Evolutionary conservation across 306 rosid genomes (phyloP).

Genomic region (Ziziphus jujuba): DNA sequence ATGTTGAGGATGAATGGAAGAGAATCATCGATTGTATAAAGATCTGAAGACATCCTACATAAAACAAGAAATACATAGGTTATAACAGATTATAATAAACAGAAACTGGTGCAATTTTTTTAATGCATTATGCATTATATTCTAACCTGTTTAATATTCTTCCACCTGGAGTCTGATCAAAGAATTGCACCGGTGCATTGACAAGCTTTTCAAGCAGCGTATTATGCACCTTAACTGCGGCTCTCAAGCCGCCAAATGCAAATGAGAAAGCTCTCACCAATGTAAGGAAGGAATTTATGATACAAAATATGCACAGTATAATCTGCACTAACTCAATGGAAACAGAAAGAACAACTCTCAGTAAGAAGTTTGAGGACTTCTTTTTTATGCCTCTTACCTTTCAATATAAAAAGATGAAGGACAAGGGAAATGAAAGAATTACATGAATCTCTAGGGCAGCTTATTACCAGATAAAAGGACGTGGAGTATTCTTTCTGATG

Average conservation of each 20-base stretch:
- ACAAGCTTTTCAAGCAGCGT: conserved; percentile 62
- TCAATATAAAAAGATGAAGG: neutral
- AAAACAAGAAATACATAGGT: conserved; percentile 21
- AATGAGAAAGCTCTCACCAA: conserved; percentile 94
- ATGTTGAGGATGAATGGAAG: conserved; percentile 95
- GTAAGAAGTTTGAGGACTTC: neutral
- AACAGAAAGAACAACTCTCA: conserved; percentile 11
- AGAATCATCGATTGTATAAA: conserved; percentile 91
- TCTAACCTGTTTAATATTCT: conserved; percentile 87
- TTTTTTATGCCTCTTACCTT: neutral
- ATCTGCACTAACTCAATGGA: conserved; percentile 49
- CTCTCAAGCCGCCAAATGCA: conserved; percentile 91
- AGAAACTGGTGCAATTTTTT: conserved; percentile 14
- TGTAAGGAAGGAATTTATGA: conserved; percentile 78
- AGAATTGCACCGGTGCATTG: conserved; percentile 83
- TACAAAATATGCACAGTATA: conserved; percentile 73
- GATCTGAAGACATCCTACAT: conserved; percentile 95
- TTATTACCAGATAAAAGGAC: conserved; percentile 80
- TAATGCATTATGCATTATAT: conserved; percentile 18
- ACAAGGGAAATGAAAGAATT: conserved; percentile 13
- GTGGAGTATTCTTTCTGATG: conserved; percentile 56
- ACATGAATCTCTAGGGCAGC: conserved; percentile 13
- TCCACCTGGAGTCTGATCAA: conserved; percentile 87
- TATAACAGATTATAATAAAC: neutral
- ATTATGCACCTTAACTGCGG: conserved; percentile 84